A percentile compares a stretch with the other conserved stretches of the same genome.
Conservation (phyloP, 805 yeast species). For the Wickerhamomyces ciferrii region DNA sequence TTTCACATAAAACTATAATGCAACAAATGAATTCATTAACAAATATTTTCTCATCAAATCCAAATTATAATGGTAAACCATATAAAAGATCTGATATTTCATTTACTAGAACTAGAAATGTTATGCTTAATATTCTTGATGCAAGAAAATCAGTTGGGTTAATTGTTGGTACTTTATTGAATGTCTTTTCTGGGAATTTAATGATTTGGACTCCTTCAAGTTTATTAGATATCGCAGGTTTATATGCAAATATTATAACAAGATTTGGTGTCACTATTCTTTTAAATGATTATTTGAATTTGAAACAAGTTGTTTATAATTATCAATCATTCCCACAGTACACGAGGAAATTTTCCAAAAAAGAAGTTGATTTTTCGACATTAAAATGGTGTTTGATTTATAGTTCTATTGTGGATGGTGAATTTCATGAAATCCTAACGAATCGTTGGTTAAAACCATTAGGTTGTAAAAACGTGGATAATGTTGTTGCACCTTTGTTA, state of each 20-base stretch:
- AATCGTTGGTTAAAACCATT: conserved; percentile 88
- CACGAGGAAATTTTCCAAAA: conserved; percentile 74
- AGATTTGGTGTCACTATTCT: conserved; percentile 65
- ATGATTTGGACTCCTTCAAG: conserved; percentile 74
- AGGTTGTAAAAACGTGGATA: conserved; percentile 73
- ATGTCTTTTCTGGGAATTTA: conserved; percentile 81
- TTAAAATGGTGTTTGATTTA: conserved; percentile 89
- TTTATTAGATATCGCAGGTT: conserved; percentile 74
- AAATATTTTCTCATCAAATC: conserved; percentile 60
- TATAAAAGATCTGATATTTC: conserved; percentile 51
- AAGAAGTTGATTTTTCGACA: conserved; percentile 67
- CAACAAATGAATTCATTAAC: conserved; percentile 82
- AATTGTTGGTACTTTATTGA: conserved; percentile 72
- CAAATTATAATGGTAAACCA: conserved; percentile 37
- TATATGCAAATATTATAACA: conserved; percentile 78
- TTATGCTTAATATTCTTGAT: conserved; percentile 60
- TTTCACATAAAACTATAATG: conserved; percentile 81
- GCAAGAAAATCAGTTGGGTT: conserved; percentile 81
- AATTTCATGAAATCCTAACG: conserved; percentile 81
- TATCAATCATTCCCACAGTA: conserved; percentile 86
- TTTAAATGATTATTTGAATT: conserved; percentile 80
- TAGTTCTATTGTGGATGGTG: conserved; percentile 87
- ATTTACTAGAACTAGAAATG: conserved; percentile 41
- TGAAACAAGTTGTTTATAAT: conserved; percentile 88
- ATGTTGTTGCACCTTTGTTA: conserved; percentile 82